Evolutionary conservation across 1,284 basidiomycete species (phyloP).

Genomic region (Gymnopus androsaceus): DNA sequence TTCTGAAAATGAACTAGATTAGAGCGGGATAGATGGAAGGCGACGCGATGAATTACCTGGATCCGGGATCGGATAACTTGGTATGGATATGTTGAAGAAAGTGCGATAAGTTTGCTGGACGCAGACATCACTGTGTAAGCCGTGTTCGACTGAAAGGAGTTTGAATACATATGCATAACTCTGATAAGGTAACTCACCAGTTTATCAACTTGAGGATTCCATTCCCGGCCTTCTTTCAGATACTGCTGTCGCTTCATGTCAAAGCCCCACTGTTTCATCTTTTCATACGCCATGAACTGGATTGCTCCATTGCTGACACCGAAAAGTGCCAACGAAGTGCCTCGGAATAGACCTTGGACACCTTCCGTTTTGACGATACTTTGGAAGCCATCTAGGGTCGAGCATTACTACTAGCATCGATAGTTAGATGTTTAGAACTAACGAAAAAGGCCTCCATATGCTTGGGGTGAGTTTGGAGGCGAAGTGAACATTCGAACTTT

Average conservation of each 20-base stretch:
- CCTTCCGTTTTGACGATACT: slow-evolving; percentile 79
- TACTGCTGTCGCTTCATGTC: slow-evolving; percentile 70
- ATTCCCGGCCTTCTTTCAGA: slow-evolving; percentile 58
- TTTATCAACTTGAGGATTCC: slow-evolving; percentile 79
- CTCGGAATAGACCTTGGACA: slow-evolving; percentile 80
- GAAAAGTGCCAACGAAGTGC: slow-evolving; percentile 86
- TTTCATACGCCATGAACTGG: slow-evolving; percentile 96
- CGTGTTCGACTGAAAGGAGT: slow-evolving; percentile 71
- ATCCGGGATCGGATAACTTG: slow-evolving; percentile 95
- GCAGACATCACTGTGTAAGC: slow-evolving; percentile 95
- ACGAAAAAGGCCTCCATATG: slow-evolving; percentile 84
- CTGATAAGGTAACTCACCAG: slow-evolving; percentile 57
- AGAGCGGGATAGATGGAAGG: not conserved
- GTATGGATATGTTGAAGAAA: slow-evolving; percentile 92
- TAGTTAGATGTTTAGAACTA: slow-evolving; percentile 32
- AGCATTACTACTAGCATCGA: slow-evolving; percentile 1
- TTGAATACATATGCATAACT: not conserved
- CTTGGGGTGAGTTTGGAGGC: slow-evolving; percentile 56
- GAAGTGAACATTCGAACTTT: slow-evolving; percentile 98
- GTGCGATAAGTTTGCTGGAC: slow-evolving; percentile 84
- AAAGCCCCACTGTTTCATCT: slow-evolving; percentile 90
- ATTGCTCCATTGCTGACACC: slow-evolving; percentile 96
- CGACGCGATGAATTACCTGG: slow-evolving; percentile 59
- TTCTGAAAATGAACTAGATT: slow-evolving; percentile 42
- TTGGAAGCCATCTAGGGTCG: slow-evolving; percentile 69